Evolutionary conservation across 1,139 yeast species (phyloP), one percentile per base, ranked within the genome.

Genomic region (Saccharomycopsis crataegensis): DNA sequence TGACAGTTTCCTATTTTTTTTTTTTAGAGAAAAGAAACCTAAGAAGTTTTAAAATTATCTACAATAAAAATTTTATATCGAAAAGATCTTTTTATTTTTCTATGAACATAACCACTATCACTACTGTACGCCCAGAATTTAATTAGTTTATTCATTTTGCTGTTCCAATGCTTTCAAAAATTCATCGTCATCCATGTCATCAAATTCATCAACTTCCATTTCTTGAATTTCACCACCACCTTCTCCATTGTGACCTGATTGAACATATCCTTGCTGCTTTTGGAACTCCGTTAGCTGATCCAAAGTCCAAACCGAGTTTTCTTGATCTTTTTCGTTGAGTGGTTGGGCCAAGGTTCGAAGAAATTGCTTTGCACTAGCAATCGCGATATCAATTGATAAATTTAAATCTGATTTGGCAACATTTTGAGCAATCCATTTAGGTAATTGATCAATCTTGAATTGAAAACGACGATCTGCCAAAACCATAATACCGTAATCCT

Each of bases 401-500:
- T 91, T 93, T 2, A 88, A 79, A 64, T 93, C 98, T 0, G 97
- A 91, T 65, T 93, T 98, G 38, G 86, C 74, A 57, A 93, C 76
- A 1, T 93, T 97, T 64, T 93, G 98, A 0, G 91, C 86, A 49
- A 93, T 93, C 99, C 99, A 93, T 67, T 89, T 91, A 0, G 99
- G 99, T 53, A 93, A 71, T 67, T 93, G 99, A 50, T 74, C 77
- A 61, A 88, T 83, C 69, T 91, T 94, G 61, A 90, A 79, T 1
- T 93, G 79, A 67, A 93, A 93, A 65, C 99, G 76, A 62, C 96
- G 76, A 68, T 93, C 99, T 0, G 99, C 99, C 58, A 93, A 71
- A 50, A 93, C 97, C 99, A 93, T 93, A 63, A 94, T 87, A 58
- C 99, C 99, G 67, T 94, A 93, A 70, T 93, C 99, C 66, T 93